A percentile compares a stretch with the other conserved stretches of the same genome.
phyloP scores from a whole-genome alignment of 2,329 filamentous ascomycete genomes.

The Polytolypa hystricis region DNA sequence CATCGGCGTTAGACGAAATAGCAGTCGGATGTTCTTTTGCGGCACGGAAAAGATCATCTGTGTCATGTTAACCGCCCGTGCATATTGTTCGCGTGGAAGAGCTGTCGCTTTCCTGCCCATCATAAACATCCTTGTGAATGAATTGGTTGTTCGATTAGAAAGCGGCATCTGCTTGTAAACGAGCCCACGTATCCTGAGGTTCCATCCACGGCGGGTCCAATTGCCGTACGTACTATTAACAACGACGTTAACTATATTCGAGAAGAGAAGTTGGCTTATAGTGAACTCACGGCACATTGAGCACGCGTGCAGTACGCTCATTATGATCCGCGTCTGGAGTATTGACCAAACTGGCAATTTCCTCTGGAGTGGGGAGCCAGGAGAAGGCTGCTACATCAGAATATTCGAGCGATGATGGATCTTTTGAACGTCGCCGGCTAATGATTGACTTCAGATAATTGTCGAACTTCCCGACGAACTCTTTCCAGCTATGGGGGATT shows the following conservation, averaged over 20 bases:
- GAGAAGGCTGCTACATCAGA: too few relatives aligned
- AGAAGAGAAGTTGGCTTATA: background rate
- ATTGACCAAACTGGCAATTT: constrained; percentile 1
- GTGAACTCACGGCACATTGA: constrained; percentile 9
- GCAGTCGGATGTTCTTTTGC: constrained; percentile 31
- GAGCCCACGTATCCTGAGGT: constrained; percentile 64
- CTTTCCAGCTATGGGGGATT: too few relatives aligned
- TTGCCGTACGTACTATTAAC: constrained; percentile 47
- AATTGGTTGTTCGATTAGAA: constrained; percentile 51
- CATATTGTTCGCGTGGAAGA: constrained; percentile 48
- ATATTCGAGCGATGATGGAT: background rate
- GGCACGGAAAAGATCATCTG: constrained; percentile 65
- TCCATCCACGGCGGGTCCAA: constrained; percentile 69
- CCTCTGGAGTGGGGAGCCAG: constrained; percentile 7
- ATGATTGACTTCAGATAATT: background rate
- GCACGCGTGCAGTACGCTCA: too few relatives aligned
- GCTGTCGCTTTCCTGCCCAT: constrained; percentile 51
- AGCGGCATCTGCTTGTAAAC: constrained; percentile 71
- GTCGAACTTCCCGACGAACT: constrained; percentile 1
- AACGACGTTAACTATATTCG: background rate
- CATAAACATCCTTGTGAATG: constrained; percentile 60
- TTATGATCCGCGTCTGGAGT: constrained; percentile 1
- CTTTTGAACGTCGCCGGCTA: background rate
- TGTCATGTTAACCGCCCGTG: constrained; percentile 63
- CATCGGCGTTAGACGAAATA: constrained; percentile 7